These are phyloP conservation scores for Sphaerostilbella broomeana DNA, from an alignment of 2,329 filamentous ascomycete species.

Conservation along the genomic window DNA sequence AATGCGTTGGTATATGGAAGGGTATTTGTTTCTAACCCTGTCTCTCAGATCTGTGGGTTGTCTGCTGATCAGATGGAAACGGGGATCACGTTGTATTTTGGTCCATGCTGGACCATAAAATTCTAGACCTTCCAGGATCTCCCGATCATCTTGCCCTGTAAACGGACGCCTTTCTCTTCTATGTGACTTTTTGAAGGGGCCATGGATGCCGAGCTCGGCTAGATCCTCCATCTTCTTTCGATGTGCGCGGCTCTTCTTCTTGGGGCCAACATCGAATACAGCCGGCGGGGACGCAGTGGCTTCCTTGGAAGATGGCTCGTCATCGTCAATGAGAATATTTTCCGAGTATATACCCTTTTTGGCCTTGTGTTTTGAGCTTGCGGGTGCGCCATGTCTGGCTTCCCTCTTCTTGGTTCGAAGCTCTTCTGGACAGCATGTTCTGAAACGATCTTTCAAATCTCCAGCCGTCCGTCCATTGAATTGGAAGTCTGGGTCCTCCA, in stretches of 20 bases:
- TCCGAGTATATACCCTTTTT: slow-evolving; percentile 48
- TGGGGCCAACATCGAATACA: slow-evolving; percentile 31
- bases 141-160: slow-evolving; percentile 54
- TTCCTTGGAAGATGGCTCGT: slow-evolving; percentile 22
- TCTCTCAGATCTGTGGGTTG: slow-evolving; percentile 59
- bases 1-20: slow-evolving; percentile 49
- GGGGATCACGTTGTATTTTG: slow-evolving; percentile 54
- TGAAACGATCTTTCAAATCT: slow-evolving; percentile 60
- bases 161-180: slow-evolving; percentile 55
- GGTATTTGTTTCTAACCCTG: slow-evolving; percentile 57
- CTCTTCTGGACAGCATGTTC: slow-evolving; percentile 59
- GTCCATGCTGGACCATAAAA: slow-evolving; percentile 59
- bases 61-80: slow-evolving; percentile 50
- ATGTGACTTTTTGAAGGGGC: slow-evolving; percentile 55
- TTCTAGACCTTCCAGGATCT: slow-evolving; percentile 55
- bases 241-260: slow-evolving; percentile 47
- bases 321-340: slow-evolving; percentile 49
- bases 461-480: slow-evolving; percentile 57
- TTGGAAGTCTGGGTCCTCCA: slow-evolving; percentile 53
- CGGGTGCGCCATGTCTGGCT: neutral
- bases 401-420: slow-evolving; percentile 34
- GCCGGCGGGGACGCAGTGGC: slow-evolving; percentile 18
- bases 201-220: slow-evolving; percentile 52
- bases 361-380: slow-evolving; percentile 31
- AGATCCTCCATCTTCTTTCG: slow-evolving; percentile 51